Conservation (phyloP, 225 moss, liverwort and hornwort species). For the Pseudoscleropodium purum region DNA sequence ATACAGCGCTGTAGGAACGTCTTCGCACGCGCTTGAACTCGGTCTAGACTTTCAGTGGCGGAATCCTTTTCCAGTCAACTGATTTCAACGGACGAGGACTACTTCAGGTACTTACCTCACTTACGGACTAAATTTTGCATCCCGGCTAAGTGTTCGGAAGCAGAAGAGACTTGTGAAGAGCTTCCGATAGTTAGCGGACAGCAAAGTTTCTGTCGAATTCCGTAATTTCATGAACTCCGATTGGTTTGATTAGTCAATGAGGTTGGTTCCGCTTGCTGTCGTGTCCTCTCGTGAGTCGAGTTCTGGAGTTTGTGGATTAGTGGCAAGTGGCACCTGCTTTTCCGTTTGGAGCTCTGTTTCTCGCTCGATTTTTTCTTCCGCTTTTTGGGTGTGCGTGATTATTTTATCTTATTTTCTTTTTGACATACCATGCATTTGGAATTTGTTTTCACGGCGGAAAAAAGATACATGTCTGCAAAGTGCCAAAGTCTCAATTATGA, state of each 20-base stretch:
- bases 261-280: neutral
- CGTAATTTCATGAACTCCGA: neutral
- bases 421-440: neutral
- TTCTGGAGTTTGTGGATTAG: neutral
- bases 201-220: no score
- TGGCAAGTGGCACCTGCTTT: neutral
- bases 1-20: neutral
- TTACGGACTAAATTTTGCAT: no score
- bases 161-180: no score
- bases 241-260: neutral
- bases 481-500: no score
- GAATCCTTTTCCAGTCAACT: neutral
- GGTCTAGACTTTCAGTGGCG: no score
- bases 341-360: neutral
- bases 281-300: neutral
- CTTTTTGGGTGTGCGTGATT: neutral
- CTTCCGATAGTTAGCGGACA: neutral
- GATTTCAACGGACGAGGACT: neutral
- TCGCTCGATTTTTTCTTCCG: neutral
- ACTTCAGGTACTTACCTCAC: no score
- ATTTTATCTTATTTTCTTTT: neutral
- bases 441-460: no score
- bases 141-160: no score
- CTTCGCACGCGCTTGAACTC: neutral
- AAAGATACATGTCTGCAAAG: rapidly evolving